A percentile compares a stretch with the other conserved stretches of the same genome.
These are phyloP conservation scores for Spathaspora sp. DNA, from an alignment of 1,139 yeast species.

Conservation along the genomic window DNA sequence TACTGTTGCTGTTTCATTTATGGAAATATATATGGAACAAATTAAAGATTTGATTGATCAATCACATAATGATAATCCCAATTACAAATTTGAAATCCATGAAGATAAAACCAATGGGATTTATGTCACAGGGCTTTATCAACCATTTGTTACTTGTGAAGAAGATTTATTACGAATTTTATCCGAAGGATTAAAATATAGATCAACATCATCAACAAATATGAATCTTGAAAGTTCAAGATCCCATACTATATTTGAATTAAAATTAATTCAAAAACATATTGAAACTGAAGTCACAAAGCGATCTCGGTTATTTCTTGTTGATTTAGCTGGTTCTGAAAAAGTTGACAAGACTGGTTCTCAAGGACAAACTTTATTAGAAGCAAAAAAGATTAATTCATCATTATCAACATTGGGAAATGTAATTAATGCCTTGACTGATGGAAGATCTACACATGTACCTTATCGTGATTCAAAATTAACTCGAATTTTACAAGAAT, in stretches of 20 bases:
- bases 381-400: conserved; percentile 80
- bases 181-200: conserved; percentile 51
- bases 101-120: conserved; percentile 69
- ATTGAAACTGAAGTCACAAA: conserved; percentile 56
- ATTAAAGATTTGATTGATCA: conserved; percentile 57
- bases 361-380: conserved; percentile 71
- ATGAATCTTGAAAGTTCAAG: conserved; percentile 80
- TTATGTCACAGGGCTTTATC: conserved; percentile 67
- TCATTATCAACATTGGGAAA: conserved; percentile 78
- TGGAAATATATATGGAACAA: conserved; percentile 84
- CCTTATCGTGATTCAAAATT: conserved; percentile 85
- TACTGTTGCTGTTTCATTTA: conserved; percentile 67
- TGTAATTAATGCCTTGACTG: conserved; percentile 79
- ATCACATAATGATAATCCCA: conserved; percentile 30
- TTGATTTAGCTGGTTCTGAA: conserved; percentile 89
- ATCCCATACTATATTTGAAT: conserved; percentile 78
- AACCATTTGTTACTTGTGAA: conserved; percentile 57
- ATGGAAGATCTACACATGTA: conserved; percentile 60
- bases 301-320: conserved; percentile 69
- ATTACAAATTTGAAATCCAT: conserved; percentile 52
- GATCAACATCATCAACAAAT: conserved; percentile 63
- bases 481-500: conserved; percentile 80
- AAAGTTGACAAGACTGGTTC: conserved; percentile 85
- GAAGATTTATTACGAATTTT: conserved; percentile 60
- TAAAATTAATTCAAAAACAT: conserved; percentile 61